Conservation (phyloP, 1,284 basidiomycete genomes). For the Rhodotorula glutinis region DNA sequence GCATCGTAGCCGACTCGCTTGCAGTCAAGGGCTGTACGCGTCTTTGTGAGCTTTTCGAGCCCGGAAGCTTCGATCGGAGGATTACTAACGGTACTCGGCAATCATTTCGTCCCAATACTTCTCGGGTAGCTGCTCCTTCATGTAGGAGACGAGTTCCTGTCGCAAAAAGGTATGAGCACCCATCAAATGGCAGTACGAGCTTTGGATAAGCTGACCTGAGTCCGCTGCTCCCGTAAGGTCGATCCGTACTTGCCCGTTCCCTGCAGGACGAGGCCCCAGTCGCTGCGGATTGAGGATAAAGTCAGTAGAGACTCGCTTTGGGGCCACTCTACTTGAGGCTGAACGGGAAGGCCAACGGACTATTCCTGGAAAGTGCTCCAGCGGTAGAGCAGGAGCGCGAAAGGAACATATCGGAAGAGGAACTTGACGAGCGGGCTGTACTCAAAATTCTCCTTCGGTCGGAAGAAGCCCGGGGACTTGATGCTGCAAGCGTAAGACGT, state of each 20-base stretch:
- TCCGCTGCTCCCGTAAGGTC: constrained; percentile 5
- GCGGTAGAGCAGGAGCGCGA: constrained; percentile 54
- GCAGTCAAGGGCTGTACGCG: constrained; percentile 50
- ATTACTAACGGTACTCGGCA: constrained; percentile 54
- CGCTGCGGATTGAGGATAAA: neutral
- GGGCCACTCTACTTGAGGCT: neutral
- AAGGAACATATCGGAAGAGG: constrained; percentile 56
- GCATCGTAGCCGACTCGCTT: constrained; percentile 60
- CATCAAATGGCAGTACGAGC: neutral
- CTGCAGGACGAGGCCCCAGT: constrained; percentile 9
- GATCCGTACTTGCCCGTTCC: constrained; percentile 18
- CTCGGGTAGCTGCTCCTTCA: constrained; percentile 54
- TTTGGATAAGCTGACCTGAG: constrained; percentile 2
- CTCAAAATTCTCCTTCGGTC: constrained; percentile 51
- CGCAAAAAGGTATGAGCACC: neutral
- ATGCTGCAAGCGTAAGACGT: constrained; percentile 1
- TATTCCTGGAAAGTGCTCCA: constrained; percentile 47
- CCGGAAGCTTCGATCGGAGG: neutral
- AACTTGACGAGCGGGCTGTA: constrained; percentile 51
- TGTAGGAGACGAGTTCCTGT: constrained; percentile 53
- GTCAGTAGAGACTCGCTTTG: neutral
- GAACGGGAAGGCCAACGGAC: neutral
- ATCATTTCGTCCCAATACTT: constrained; percentile 53
- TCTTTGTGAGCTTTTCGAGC: neutral
- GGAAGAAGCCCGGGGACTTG: constrained; percentile 44